These are phyloP conservation scores for Xylaria multiplex DNA, from an alignment of 2,329 filamentous ascomycete species.

Conservation along the genomic window DNA sequence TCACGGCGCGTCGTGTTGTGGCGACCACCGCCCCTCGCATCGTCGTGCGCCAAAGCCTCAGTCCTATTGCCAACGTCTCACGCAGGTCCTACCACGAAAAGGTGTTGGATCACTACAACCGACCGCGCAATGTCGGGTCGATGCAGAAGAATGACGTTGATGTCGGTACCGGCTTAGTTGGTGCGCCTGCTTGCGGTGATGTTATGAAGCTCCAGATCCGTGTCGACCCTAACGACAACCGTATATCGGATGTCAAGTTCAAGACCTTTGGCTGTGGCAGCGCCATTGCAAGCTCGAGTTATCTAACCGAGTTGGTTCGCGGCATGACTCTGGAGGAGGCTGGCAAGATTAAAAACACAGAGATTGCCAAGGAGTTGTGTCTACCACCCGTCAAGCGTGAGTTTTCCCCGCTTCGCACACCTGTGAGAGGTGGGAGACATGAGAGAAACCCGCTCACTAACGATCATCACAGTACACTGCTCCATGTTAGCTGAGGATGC, in stretches of 20 bases:
- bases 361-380: conserved; percentile 95
- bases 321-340: conserved; percentile 98
- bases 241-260: conserved; percentile 83
- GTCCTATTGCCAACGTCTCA: conserved; percentile 53
- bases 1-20: conserved; percentile 54
- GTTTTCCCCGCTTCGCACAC: conserved; percentile 40
- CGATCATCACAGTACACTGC: conserved; percentile 71
- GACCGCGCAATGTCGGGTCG: conserved; percentile 80
- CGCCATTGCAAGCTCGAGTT: conserved; percentile 93
- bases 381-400: conserved; percentile 80
- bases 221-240: conserved; percentile 78
- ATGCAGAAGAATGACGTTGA: conserved; percentile 77
- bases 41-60: conserved; percentile 55
- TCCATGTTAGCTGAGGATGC: conserved; percentile 93
- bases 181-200: conserved; percentile 89
- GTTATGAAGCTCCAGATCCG: conserved; percentile 95
- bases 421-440: conserved; percentile 3
- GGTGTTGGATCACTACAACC: conserved; percentile 84
- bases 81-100: conserved; percentile 64
- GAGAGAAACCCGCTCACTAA: conserved; percentile 49
- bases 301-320: conserved; percentile 91
- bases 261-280: conserved; percentile 85
- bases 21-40: conserved; percentile 55
- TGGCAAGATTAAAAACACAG: conserved; percentile 90
- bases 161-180: conserved; percentile 81